Evolutionary conservation across 2,329 filamentous ascomycete genomes (phyloP), one percentile per base, ranked within the genome.

Genomic region (Beauveria brongniartii): DNA sequence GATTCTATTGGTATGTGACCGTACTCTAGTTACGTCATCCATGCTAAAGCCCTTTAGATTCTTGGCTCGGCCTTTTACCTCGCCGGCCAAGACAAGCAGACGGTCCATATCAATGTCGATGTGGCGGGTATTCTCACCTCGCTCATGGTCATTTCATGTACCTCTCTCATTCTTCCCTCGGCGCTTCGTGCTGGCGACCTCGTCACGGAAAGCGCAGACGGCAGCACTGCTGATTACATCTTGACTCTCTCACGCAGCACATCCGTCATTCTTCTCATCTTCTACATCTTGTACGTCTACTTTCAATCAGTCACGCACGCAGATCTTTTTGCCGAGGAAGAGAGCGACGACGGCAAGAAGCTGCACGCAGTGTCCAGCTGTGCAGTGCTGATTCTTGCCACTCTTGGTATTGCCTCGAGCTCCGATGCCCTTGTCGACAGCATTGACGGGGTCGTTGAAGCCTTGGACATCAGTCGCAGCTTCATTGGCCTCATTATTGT

Each of bases 341-440:
- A 61, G 59, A 53, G 26, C 40, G 59, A 61, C 14, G 46, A 51
- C 14, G 47, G 53, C 18, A 57, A 62, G 55, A 63, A 63, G 57
- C 57, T 64, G 6, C 63, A 63, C 28, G 62, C 59, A 4, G 14
- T 59, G 1, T 63, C 63, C 4, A 64, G 63, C 62, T 63, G 63
- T 54, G 48, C 59, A 12, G 55, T 64, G 3, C 63, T 65, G 24
- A 41, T 65, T 14, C 43, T 65, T 18, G 64, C 64, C 6, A 65
- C 64, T 3, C 55, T 64, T n/a, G 64, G 62, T 2, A 63, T 65
- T 9, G 60, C 60, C 7, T 55, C 59, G 43, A 66, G 67, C 61
- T 68, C 69, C 14, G 68, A 69, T 34, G 66, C 68, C 9, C 68
- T 69, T 40, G 67, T 69, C 28, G 64, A 66, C 56, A 67, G 65